phyloP scores from a whole-genome alignment of 1,284 basidiomycete species.

The Marasmius fiardii region DNA sequence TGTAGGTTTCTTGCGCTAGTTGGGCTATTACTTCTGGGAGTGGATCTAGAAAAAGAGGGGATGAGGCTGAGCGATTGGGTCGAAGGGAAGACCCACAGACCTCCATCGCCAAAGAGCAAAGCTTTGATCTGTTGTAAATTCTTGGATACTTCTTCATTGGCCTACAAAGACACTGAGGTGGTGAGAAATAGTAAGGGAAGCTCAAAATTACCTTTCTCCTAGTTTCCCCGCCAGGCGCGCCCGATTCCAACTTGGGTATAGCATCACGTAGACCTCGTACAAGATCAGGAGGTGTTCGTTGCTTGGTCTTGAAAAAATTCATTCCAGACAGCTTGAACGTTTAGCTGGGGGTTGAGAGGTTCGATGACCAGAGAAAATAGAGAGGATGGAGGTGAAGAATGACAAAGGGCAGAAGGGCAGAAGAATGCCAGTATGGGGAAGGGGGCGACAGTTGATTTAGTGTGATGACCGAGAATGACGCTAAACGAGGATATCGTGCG shows the following conservation, averaged over 20 bases:
- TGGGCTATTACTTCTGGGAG: conserved; percentile 87
- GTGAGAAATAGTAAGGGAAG: background rate
- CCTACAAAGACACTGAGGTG: conserved; percentile 39
- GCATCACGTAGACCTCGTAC: conserved; percentile 79
- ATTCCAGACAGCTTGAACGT: conserved; percentile 38
- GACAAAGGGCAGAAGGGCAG: background rate
- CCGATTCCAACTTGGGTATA: conserved; percentile 71
- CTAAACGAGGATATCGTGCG: conserved; percentile 1
- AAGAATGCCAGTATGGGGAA: background rate
- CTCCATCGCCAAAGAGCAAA: conserved; percentile 85
- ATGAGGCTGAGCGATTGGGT: background rate
- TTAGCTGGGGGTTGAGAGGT: background rate
- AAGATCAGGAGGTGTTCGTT: conserved; percentile 80
- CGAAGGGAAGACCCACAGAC: conserved; percentile 35
- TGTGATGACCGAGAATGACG: background rate
- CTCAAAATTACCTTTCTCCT: conserved; percentile 63
- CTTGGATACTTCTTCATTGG: conserved; percentile 86
- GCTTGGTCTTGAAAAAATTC: conserved; percentile 96
- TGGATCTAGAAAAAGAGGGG: conserved; percentile 51
- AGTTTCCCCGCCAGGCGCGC: conserved; percentile 70
- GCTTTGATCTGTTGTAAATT: conserved; percentile 86
- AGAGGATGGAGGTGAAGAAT: background rate
- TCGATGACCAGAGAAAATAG: background rate
- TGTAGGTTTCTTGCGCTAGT: conserved; percentile 94
- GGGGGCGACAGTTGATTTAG: background rate